phyloP scores from a whole-genome alignment of 2,329 filamentous ascomycete genomes.

The Aspergillus fumigatiaffinis region DNA sequence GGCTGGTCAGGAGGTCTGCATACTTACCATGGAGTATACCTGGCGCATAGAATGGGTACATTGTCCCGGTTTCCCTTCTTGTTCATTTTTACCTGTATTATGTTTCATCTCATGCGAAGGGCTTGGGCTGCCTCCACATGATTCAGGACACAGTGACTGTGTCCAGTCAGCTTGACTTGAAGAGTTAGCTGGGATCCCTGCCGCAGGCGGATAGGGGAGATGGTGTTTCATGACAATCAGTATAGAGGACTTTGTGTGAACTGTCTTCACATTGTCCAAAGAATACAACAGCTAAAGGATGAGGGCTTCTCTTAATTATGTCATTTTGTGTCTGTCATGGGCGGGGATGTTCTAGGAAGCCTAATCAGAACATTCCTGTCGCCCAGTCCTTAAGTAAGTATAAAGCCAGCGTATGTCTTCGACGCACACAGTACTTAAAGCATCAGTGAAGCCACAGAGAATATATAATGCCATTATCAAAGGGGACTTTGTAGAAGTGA shows the following conservation, averaged over 20 bases:
- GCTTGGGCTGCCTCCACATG: neutral
- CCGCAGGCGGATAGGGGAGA: slow-evolving; percentile 14
- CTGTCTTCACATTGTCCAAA: no score
- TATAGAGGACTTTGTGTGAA: slow-evolving; percentile 1
- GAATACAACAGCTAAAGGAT: neutral
- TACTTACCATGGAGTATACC: slow-evolving; percentile 13
- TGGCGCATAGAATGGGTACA: slow-evolving; percentile 19
- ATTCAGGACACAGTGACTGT: neutral
- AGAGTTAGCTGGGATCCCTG: slow-evolving; percentile 1
- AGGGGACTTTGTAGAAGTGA: neutral
- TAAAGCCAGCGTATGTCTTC: neutral
- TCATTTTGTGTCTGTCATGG: neutral
- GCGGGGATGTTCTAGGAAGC: neutral
- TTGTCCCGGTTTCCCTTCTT: slow-evolving; percentile 6
- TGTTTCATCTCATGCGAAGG: slow-evolving; percentile 2
- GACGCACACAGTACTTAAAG: no score
- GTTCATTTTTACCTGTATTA: slow-evolving; percentile 12
- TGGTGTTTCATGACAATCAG: neutral
- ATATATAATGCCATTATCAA: no score
- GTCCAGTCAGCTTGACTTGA: neutral
- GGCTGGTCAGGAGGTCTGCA: neutral
- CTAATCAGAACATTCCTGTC: neutral
- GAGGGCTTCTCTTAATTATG: neutral
- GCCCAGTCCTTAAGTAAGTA: neutral
- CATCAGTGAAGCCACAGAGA: no score